These are phyloP conservation scores for Myxozyma neglecta DNA, from an alignment of 805 yeast species.

Conservation along the genomic window DNA sequence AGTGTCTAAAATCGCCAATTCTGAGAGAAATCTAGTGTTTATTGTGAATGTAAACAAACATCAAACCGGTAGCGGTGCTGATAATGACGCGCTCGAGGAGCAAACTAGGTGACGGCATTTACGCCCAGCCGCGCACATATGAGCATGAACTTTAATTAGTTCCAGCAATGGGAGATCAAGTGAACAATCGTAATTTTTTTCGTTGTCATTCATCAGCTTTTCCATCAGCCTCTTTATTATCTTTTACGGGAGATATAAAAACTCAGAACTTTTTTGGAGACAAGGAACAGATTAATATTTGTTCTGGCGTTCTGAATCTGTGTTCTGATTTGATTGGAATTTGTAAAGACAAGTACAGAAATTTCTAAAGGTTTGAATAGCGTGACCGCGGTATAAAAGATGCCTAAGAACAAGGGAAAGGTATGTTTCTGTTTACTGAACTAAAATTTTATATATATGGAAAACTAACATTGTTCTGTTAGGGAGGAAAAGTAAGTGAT, in stretches of 20 bases:
- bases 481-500: conserved; percentile 48
- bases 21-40: too few relatives aligned
- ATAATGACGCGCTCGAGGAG: too few relatives aligned
- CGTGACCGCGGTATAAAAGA: conserved; percentile 38
- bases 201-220: neutral
- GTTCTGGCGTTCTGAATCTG: neutral
- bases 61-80: too few relatives aligned
- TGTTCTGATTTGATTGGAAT: neutral
- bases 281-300: neutral
- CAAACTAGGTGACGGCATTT: too few relatives aligned
- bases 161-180: neutral
- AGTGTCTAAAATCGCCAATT: too few relatives aligned
- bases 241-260: neutral
- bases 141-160: neutral
- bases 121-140: neutral
- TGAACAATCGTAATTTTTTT: neutral
- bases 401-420: conserved; percentile 81
- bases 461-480: neutral
- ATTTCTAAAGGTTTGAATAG: neutral
- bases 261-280: neutral
- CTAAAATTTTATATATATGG: neutral
- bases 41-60: too few relatives aligned
- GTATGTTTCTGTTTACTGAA: conserved; percentile 37
- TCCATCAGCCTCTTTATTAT: neutral
- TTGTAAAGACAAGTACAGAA: neutral